A percentile compares a stretch with the other conserved stretches of the same genome.
Evolutionary conservation across 116 monocot species (phyloP).

Genomic region (Phalaenopsis hybrid): DNA sequence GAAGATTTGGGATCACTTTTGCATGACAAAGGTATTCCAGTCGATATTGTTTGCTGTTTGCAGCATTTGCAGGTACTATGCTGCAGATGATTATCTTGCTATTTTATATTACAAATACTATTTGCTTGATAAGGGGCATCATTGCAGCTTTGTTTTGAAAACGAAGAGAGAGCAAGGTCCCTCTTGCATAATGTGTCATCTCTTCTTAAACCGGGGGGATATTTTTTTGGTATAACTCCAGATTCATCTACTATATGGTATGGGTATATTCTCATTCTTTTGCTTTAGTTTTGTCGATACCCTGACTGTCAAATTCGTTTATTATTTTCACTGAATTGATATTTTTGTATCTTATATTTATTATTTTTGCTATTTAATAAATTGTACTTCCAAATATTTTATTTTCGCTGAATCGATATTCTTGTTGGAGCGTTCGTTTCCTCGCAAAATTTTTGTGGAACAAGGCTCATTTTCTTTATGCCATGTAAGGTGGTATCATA

Average conservation of each 20-base stretch:
- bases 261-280: slow-evolving; percentile 10
- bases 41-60: slow-evolving; percentile 85
- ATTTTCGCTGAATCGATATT: background rate
- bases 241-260: slow-evolving; percentile 99
- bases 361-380: background rate
- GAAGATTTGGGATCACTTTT: slow-evolving; percentile 50
- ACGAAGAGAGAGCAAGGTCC: slow-evolving; percentile 58
- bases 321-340: background rate
- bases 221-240: slow-evolving; percentile 87
- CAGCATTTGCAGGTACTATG: slow-evolving; percentile 72
- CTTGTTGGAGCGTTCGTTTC: background rate
- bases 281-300: background rate
- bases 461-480: background rate
- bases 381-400: background rate
- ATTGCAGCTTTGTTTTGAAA: slow-evolving; percentile 72
- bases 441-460: background rate
- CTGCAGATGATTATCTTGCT: background rate
- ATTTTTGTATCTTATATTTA: background rate
- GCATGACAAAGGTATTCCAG: slow-evolving; percentile 22
- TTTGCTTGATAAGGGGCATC: background rate
- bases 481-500: background rate
- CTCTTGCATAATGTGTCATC: slow-evolving; percentile 79
- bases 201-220: slow-evolving; percentile 88
- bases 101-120: background rate
- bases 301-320: background rate